Percentiles rank a stretch among this genome's conserved stretches.
These are phyloP conservation scores for Crithidia fasciculata DNA, from an alignment of 208 protist genomes.

Conservation along the genomic window DNA sequence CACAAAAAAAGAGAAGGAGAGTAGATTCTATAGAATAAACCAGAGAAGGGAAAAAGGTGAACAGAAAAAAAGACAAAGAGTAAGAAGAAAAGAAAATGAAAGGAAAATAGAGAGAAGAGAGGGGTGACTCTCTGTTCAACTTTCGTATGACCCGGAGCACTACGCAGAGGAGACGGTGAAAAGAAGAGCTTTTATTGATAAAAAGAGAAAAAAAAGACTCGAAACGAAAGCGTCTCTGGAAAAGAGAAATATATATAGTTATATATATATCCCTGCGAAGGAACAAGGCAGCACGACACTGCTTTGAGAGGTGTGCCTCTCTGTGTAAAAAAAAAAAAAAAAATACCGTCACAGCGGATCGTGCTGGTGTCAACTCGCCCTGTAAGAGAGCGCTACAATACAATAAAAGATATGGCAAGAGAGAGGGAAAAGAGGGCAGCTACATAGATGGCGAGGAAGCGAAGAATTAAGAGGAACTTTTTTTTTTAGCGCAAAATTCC, in stretches of 20 bases:
- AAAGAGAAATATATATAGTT: not conserved
- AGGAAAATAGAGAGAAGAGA: not conserved
- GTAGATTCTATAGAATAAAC: not conserved
- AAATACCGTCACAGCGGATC: not conserved
- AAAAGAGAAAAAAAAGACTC: not conserved
- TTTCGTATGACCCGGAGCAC: not conserved
- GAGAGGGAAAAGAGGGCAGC: not conserved
- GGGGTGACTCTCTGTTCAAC: not conserved
- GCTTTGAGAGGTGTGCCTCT: too few relatives aligned
- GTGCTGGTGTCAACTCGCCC: too few relatives aligned
- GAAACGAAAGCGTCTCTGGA: too few relatives aligned
- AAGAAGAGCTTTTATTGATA: not conserved
- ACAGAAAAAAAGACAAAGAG: conserved; percentile 9
- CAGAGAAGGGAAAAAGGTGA: conserved; percentile 12
- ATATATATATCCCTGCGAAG: not conserved
- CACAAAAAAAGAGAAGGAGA: conserved; percentile 5
- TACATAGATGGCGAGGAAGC: too few relatives aligned
- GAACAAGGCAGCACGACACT: too few relatives aligned
- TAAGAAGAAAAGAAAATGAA: not conserved
- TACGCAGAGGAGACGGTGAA: not conserved
- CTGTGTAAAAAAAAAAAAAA: conserved; percentile 13
- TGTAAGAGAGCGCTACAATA: not conserved
- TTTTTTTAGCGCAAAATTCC: too few relatives aligned
- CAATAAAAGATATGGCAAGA: conserved; percentile 6
- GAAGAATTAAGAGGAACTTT: too few relatives aligned